Conservation (phyloP, 805 yeast species). For the Wickerhamiella domercqiae region DNA sequence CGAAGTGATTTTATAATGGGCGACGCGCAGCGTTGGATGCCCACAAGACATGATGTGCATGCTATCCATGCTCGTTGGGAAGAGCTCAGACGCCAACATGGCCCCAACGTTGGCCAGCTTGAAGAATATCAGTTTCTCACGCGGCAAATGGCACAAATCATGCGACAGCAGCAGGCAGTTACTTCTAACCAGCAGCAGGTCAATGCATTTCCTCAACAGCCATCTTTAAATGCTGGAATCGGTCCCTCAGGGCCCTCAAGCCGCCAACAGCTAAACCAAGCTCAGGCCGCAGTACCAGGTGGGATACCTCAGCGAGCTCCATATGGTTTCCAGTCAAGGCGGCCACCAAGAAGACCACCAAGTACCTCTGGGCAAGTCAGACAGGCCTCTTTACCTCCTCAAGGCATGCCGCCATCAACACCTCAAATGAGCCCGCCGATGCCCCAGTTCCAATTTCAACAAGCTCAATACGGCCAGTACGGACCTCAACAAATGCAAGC, state of each 20-base stretch:
- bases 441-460: too few species aligned
- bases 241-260: constrained; percentile 1
- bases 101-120: constrained; percentile 17
- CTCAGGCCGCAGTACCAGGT: neutral
- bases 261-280: neutral
- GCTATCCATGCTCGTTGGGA: constrained; percentile 20
- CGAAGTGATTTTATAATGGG: too few species aligned
- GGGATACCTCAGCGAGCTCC: neutral
- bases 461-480: too few species aligned
- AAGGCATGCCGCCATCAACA: too few species aligned
- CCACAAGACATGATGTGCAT: constrained; percentile 17
- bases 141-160: constrained; percentile 12
- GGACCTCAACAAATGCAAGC: too few species aligned
- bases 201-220: constrained; percentile 2
- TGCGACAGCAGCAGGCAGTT: constrained; percentile 9
- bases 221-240: too few species aligned
- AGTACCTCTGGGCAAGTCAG: too few species aligned
- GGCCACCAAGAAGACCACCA: too few species aligned
- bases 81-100: constrained; percentile 17
- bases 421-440: too few species aligned
- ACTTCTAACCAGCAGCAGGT: constrained; percentile 3
- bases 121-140: constrained; percentile 20
- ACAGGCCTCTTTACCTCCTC: too few species aligned
- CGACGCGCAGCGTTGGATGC: too few species aligned
- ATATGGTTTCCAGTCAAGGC: too few species aligned